Conservation (phyloP, 2,329 filamentous ascomycete species). For the Alternaria rosae region DNA sequence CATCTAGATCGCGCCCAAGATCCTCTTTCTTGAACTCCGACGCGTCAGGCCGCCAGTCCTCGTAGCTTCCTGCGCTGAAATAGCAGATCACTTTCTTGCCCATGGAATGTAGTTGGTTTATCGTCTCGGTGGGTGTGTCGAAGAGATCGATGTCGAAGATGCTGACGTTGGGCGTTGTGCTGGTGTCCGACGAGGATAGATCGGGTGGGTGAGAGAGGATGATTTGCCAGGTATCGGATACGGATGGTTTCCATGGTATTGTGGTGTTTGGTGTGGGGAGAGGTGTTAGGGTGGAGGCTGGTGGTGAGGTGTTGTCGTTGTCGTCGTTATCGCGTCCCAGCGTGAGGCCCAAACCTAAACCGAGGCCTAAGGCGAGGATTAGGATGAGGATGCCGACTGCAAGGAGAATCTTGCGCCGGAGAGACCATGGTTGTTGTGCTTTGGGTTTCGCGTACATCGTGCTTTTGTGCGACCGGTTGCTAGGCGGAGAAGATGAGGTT, state of each 20-base stretch:
- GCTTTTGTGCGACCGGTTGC: not conserved
- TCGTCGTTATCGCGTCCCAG: constrained; percentile 37
- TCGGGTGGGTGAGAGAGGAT: constrained; percentile 55
- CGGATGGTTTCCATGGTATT: constrained; percentile 61
- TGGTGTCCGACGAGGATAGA: constrained; percentile 33
- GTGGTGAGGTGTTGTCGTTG: constrained; percentile 28
- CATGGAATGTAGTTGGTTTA: constrained; percentile 57
- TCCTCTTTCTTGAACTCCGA: constrained; percentile 63
- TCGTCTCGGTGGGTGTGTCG: constrained; percentile 57
- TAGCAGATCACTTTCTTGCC: constrained; percentile 75
- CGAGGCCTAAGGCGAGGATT: constrained; percentile 61
- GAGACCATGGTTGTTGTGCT: constrained; percentile 22
- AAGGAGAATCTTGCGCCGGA: constrained; percentile 39
- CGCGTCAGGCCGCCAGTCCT: constrained; percentile 68
- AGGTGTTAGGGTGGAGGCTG: constrained; percentile 28
- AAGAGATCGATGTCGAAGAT: constrained; percentile 71
- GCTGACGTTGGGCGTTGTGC: constrained; percentile 58
- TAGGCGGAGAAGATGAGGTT: not conserved
- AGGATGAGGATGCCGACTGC: constrained; percentile 52
- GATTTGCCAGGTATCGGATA: constrained; percentile 68
- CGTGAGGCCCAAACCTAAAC: constrained; percentile 64
- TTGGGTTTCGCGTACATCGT: constrained; percentile 19
- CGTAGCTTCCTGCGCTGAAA: constrained; percentile 75
- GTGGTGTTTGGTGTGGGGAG: constrained; percentile 36
- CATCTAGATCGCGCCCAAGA: constrained; percentile 65